Evolutionary conservation across 2,329 filamentous ascomycete species (phyloP), one percentile per base, ranked within the genome.

Genomic region (Nigrograna mackinnonii): DNA sequence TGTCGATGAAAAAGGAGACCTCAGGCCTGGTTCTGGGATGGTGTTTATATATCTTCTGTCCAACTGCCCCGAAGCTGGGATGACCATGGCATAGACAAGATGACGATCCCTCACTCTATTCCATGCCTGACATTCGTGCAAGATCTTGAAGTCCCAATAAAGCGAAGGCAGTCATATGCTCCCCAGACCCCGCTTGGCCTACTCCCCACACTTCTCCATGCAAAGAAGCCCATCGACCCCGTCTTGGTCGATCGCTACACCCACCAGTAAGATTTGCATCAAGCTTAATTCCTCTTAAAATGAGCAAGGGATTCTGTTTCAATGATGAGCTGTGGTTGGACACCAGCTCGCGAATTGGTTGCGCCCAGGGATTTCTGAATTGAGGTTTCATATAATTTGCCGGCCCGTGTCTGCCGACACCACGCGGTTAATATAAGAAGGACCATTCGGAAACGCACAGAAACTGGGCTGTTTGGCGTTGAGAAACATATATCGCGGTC

Each of bases 331-430:
- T 24, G 35, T 47, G 47, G 53, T 51, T 55, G 54, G 51, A 30
- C 21, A 32, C 28, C 31, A 11, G 34, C 39, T 43, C 18, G 41
- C 32, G 39, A 39, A 35, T 26, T 39, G 20, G 22, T 39, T 36
- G 28, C n/a, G 22, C 14, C 37, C 39, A 16, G 30, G 31, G 19
- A 16, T 9, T 36, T 26, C 31, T 28, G 39, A 40, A 49, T 47
- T 40, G 38, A 39, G 14, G 45, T 46, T 48, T 52, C 49, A 57
- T 57, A 46, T 55, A 53, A 55, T 42, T 26, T 57, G 47, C 52
- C 52, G 54, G 54, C 41, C 52, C 52, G 52, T 24, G 35, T 22
- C 24, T 36, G 36, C 44, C 36, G 39, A 35, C 22, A 6, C 36
- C 46, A 41, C 26, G 36, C 46, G 32, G 39, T 22, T 45, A 39